phyloP scores from a whole-genome alignment of 2,329 filamentous ascomycete species.

The Trichoderma atroviride region DNA sequence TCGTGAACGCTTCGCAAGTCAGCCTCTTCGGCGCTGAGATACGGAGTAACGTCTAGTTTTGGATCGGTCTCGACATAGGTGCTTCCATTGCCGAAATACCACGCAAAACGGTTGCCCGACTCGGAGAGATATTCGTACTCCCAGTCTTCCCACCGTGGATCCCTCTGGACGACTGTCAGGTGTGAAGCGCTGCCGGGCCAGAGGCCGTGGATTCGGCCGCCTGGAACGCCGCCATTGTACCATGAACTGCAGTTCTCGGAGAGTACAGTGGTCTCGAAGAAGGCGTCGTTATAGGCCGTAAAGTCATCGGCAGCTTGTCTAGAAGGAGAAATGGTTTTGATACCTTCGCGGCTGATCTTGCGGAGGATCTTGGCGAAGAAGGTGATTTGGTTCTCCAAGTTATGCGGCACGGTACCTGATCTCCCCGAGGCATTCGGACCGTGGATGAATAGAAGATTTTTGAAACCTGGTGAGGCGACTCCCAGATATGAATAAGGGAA shows the following conservation, averaged over 20 bases:
- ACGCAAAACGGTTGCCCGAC: slow-evolving; percentile 58
- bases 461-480: slow-evolving; percentile 64
- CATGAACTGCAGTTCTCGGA: slow-evolving; percentile 68
- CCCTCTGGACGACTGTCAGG: slow-evolving; percentile 57
- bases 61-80: slow-evolving; percentile 60
- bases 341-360: slow-evolving; percentile 67
- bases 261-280: slow-evolving; percentile 58
- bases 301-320: slow-evolving; percentile 66
- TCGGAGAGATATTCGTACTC: slow-evolving; percentile 51
- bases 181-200: slow-evolving; percentile 71
- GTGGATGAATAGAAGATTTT: slow-evolving; percentile 67
- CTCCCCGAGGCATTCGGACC: slow-evolving; percentile 63
- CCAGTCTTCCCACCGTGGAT: slow-evolving; percentile 61
- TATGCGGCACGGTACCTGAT: slow-evolving; percentile 68
- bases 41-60: slow-evolving; percentile 63
- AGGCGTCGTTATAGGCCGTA: slow-evolving; percentile 59
- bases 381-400: slow-evolving; percentile 65
- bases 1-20: slow-evolving; percentile 68
- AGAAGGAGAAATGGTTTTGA: slow-evolving; percentile 62
- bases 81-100: slow-evolving; percentile 69
- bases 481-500: slow-evolving; percentile 71
- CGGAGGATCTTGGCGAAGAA: slow-evolving; percentile 69
- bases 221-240: slow-evolving; percentile 69
- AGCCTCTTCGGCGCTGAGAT: slow-evolving; percentile 59
- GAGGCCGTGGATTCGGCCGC: slow-evolving; percentile 65